phyloP scores from a whole-genome alignment of 2,329 filamentous ascomycete genomes.

The Gnomoniopsis sp. region DNA sequence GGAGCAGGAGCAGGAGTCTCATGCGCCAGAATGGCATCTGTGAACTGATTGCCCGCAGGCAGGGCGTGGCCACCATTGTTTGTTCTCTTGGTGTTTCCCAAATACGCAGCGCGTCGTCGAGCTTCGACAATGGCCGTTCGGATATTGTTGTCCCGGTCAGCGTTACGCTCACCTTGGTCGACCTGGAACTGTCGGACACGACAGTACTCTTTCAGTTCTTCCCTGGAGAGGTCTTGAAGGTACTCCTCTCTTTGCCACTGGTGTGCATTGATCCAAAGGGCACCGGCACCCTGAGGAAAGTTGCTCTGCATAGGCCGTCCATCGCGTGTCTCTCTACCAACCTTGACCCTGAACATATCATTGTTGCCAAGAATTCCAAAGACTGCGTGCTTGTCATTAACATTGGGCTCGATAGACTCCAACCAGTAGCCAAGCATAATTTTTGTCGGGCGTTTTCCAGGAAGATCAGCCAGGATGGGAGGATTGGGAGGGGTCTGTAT shows the following conservation, averaged over 20 bases:
- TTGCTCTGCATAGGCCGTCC: constrained; percentile 57
- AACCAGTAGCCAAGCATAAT: constrained; percentile 60
- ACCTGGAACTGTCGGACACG: constrained; percentile 58
- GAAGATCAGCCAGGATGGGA: constrained; percentile 37
- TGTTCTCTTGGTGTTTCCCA: constrained; percentile 24
- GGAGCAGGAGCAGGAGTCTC: constrained; percentile 16
- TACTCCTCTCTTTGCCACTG: constrained; percentile 58
- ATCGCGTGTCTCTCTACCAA: constrained; percentile 58
- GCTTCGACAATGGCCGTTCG: constrained; percentile 49
- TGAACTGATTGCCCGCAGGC: not conserved
- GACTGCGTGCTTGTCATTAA: constrained; percentile 56
- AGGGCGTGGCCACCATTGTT: constrained; percentile 14
- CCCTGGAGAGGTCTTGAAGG: constrained; percentile 45
- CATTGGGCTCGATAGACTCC: constrained; percentile 44
- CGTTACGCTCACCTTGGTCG: constrained; percentile 47
- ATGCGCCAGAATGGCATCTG: constrained; percentile 5
- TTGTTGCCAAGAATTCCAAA: constrained; percentile 60
- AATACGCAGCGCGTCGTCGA: constrained; percentile 35
- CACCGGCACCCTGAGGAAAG: constrained; percentile 57
- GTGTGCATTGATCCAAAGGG: constrained; percentile 61
- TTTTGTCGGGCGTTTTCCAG: constrained; percentile 52
- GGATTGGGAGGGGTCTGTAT: not conserved
- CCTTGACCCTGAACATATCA: constrained; percentile 63
- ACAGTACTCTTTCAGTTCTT: constrained; percentile 62
- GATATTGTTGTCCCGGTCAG: constrained; percentile 49